Conservation (phyloP, 345 rosid genomes). For the Salix suchowensis region DNA sequence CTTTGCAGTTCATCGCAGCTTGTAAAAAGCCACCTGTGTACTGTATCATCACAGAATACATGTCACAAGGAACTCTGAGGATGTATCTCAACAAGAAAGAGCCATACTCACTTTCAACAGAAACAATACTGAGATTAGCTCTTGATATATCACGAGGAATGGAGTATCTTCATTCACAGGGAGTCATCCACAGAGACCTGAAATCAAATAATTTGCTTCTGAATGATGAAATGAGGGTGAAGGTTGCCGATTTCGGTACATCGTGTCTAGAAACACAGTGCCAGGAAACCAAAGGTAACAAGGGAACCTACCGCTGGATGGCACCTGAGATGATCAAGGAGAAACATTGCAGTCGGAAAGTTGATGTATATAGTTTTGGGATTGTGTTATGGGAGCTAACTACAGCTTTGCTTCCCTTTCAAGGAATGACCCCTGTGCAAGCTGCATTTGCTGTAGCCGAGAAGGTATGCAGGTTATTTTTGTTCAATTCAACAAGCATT, state of each 20-base stretch:
- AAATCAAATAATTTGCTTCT: conserved; percentile 89
- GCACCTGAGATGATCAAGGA: conserved; percentile 99
- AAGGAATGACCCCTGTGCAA: conserved; percentile 99
- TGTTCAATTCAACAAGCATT: background rate
- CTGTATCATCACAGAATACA: conserved; percentile 96
- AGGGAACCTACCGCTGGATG: conserved; percentile 99
- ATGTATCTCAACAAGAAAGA: conserved; percentile 99
- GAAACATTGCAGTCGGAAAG: conserved; percentile 85
- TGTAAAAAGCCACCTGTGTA: conserved; percentile 94
- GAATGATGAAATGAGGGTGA: conserved; percentile 92
- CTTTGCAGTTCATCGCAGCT: conserved; percentile 90
- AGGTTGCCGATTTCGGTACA: conserved; percentile 96
- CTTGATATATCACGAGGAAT: conserved; percentile 97
- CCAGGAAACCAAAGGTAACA: conserved; percentile 79
- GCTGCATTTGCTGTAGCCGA: conserved; percentile 98
- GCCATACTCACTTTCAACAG: conserved; percentile 89
- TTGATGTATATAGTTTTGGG: conserved; percentile 95
- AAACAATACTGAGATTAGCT: conserved; percentile 79
- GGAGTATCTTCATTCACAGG: conserved; percentile 99
- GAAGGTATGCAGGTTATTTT: conserved; percentile 50
- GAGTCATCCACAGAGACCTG: conserved; percentile 94
- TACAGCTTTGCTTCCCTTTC: conserved; percentile 94
- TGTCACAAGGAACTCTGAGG: conserved; percentile 97
- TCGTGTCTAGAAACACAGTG: conserved; percentile 95
- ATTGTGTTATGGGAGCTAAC: conserved; percentile 98